These are phyloP conservation scores for Amanita muscaria DNA, from an alignment of 768 basidiomycete species.

Conservation along the genomic window DNA sequence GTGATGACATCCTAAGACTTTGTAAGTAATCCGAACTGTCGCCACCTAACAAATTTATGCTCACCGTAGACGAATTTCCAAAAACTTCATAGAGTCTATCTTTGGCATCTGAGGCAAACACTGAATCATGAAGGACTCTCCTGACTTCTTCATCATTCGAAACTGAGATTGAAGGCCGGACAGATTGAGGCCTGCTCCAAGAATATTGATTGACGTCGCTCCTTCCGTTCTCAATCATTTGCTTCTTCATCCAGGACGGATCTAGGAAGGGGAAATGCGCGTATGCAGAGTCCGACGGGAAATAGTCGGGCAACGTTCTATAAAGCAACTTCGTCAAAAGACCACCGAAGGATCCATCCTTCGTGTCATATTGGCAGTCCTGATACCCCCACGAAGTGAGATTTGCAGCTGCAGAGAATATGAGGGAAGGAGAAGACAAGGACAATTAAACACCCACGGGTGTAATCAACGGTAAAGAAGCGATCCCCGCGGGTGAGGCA, in stretches of 20 bases:
- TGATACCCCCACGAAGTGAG: constrained; percentile 74
- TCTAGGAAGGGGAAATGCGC: constrained; percentile 78
- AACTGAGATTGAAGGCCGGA: constrained; percentile 18
- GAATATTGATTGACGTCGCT: constrained; percentile 37
- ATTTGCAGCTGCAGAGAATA: constrained; percentile 44
- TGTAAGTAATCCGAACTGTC: background rate
- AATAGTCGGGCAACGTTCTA: constrained; percentile 61
- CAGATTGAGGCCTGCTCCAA: constrained; percentile 43
- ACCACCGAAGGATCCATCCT: constrained; percentile 70
- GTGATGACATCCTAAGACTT: too few relatives aligned
- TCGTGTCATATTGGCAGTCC: constrained; percentile 53
- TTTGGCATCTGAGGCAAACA: constrained; percentile 27
- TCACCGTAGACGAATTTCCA: constrained; percentile 13
- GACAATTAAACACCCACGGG: constrained; percentile 38
- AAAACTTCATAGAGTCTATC: constrained; percentile 22
- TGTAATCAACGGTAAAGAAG: constrained; percentile 70
- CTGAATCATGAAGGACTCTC: constrained; percentile 22
- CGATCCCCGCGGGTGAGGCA: constrained; percentile 71
- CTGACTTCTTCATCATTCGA: constrained; percentile 26
- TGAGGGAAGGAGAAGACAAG: background rate
- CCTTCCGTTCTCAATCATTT: constrained; percentile 25
- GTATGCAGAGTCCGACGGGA: constrained; percentile 54
- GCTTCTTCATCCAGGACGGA: constrained; percentile 39
- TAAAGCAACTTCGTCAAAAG: constrained; percentile 68
- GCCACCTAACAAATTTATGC: background rate